Evolutionary conservation across 139 green algal genomes (phyloP), one percentile per base, ranked within the genome.

Genomic region (Diplosphaera chodatii): DNA sequence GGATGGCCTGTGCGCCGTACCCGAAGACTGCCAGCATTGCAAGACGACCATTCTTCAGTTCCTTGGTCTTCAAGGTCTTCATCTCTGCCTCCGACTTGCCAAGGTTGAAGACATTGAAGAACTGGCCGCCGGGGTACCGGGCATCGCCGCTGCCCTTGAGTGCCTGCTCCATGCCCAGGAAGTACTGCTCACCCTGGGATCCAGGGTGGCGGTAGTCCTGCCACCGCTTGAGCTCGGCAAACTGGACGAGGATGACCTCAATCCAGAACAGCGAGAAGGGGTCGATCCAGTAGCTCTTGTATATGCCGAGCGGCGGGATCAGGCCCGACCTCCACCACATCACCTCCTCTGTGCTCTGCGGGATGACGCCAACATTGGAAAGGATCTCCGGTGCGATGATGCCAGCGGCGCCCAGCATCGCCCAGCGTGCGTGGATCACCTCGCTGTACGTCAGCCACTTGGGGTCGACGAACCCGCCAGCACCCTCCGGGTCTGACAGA

Each of bases 21-120:
- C 90, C 90, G 71, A 95, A 84, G 74, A 91, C 85, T 71, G 82
- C 82, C 68, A 88, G 67, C 89, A 95, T 98, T n/a, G n/a, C n/a
- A n/a, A n/a, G n/a, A n/a, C n/a, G n/a, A n/a, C n/a, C 95, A 81
- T 99, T 98, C 86, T 97, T 95, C 62, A 98, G 81, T 90, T 99
- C 95, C 80, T 97, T 98, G 21, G 83, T 83, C 85, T 94, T 89
- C 62, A 97, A 79, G 71, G 86, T 85, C 73, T 92, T 91, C 84
- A 96, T 86, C 28, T 84, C 83, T 30, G 80, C 83, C 72, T 77
- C 81, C 75, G 87, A 91, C 81, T 88, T 88, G 48, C 88, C 93
- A 56, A 97, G 80, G 83, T 89, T 88, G 75, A 94, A 82, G 68
- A 96, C 75, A 92, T 99, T 99, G 95, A 99, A 99, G 68, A 89